Evolutionary conservation across 2,329 filamentous ascomycete genomes (phyloP).

Genomic region (Macroventuria anomochaeta): DNA sequence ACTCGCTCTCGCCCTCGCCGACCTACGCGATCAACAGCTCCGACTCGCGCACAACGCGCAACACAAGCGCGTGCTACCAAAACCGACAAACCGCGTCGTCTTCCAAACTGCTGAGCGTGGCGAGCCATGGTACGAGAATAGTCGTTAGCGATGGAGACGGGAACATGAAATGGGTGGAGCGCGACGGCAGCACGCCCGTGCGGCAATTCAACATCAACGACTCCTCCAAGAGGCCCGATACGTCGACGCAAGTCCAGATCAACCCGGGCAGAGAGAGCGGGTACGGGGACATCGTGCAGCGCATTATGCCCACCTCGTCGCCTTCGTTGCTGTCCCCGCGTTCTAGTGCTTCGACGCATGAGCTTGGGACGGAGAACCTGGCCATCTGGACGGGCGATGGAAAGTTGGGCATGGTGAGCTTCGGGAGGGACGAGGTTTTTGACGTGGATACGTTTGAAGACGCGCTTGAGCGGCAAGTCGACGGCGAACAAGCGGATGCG

Average conservation of each 20-base stretch:
- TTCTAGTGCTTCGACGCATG: constrained; percentile 6
- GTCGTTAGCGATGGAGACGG: constrained; percentile 86
- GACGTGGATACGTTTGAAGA: constrained; percentile 42
- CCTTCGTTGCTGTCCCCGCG: constrained; percentile 31
- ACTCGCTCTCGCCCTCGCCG: constrained; percentile 62
- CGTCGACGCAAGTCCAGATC: not conserved
- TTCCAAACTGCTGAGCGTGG: constrained; percentile 81
- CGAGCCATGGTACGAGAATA: constrained; percentile 80
- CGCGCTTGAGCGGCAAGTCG: constrained; percentile 48
- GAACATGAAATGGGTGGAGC: constrained; percentile 87
- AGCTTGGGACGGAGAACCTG: constrained; percentile 65
- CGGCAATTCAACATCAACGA: constrained; percentile 65
- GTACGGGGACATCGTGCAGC: constrained; percentile 75
- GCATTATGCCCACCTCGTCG: constrained; percentile 68
- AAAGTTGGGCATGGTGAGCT: constrained; percentile 72
- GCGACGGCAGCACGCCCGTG: constrained; percentile 70
- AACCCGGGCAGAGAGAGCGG: not conserved
- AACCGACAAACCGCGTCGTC: constrained; percentile 85
- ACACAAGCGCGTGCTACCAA: constrained; percentile 53
- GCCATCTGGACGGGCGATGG: constrained; percentile 86
- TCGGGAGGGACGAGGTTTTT: constrained; percentile 47
- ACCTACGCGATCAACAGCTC: constrained; percentile 39
- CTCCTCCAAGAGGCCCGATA: not conserved
- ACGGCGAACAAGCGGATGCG: constrained; percentile 42
- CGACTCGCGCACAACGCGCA: constrained; percentile 35